Conservation (phyloP, 495 filamentous ascomycete species). For the Penicillium maclennaniae region DNA sequence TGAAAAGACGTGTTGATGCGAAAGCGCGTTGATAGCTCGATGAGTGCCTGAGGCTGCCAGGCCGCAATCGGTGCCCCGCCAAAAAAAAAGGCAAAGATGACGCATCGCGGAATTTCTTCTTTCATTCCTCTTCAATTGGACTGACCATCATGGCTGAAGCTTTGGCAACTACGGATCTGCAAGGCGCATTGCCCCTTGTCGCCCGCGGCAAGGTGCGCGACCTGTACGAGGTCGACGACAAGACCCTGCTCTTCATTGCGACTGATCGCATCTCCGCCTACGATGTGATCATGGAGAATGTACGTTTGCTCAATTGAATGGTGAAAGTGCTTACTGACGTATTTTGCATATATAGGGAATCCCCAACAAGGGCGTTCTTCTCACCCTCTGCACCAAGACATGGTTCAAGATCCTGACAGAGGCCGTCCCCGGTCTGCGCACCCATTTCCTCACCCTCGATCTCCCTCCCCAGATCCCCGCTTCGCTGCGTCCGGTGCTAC, state of each 20-base stretch:
- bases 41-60: conserved; percentile 25
- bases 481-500: conserved; percentile 50
- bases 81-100: conserved; percentile 23
- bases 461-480: conserved; percentile 55
- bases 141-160: conserved; percentile 40
- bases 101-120: conserved; percentile 11
- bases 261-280: conserved; percentile 92
- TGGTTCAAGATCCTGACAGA: conserved; percentile 77
- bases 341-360: conserved; percentile 55
- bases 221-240: conserved; percentile 69
- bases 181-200: conserved; percentile 51
- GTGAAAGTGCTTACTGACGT: not conserved
- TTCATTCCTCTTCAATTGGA: conserved; percentile 12
- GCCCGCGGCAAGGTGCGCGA: conserved; percentile 78
- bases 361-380: conserved; percentile 75
- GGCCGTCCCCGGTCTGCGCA: conserved; percentile 62
- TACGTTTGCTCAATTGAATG: conserved; percentile 24
- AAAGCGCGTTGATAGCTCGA: conserved; percentile 20
- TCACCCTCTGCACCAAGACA: conserved; percentile 77
- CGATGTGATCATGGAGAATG: conserved; percentile 88
- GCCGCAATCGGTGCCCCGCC: conserved; percentile 21
- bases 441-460: conserved; percentile 70
- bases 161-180: conserved; percentile 50
- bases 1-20: conserved; percentile 6
- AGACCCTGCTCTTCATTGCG: conserved; percentile 81